Percentiles rank a stretch among this genome's conserved stretches.
phyloP scores from a whole-genome alignment of 2,329 filamentous ascomycete genomes.

The Venturia effusa region DNA sequence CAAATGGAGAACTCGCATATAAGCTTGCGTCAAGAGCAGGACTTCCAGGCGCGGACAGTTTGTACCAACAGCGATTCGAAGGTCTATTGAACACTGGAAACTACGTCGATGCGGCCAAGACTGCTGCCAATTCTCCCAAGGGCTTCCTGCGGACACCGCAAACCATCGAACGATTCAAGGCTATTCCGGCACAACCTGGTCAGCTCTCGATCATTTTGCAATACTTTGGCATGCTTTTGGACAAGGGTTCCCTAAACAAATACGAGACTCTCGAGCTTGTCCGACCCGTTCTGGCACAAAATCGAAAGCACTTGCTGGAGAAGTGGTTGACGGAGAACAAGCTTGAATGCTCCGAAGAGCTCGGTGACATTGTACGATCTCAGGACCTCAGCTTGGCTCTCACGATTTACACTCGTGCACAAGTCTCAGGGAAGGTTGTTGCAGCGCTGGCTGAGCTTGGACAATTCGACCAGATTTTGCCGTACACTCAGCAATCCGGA shows the following conservation, averaged over 20 bases:
- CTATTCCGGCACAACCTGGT: constrained; percentile 64
- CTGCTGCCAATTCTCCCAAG: constrained; percentile 90
- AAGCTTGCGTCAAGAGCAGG: constrained; percentile 93
- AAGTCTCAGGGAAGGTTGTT: constrained; percentile 86
- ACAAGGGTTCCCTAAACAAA: constrained; percentile 86
- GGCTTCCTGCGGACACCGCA: constrained; percentile 90
- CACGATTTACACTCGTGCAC: constrained; percentile 80
- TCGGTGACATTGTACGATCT: constrained; percentile 84
- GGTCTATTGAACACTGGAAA: constrained; percentile 69
- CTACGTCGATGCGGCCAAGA: constrained; percentile 83
- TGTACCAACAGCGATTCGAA: constrained; percentile 90
- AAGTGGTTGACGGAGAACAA: constrained; percentile 98
- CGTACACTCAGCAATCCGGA: constrained; percentile 72
- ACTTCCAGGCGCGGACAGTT: constrained; percentile 83
- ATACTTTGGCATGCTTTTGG: constrained; percentile 94
- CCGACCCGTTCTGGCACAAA: constrained; percentile 82
- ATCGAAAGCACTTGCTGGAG: constrained; percentile 88
- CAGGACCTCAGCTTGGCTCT: constrained; percentile 85
- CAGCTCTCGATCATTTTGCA: constrained; percentile 92
- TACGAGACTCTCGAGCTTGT: constrained; percentile 92
- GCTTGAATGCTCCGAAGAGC: constrained; percentile 88
- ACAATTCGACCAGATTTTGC: constrained; percentile 92
- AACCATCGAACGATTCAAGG: constrained; percentile 95
- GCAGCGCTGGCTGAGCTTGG: constrained; percentile 91
- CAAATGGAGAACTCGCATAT: constrained; percentile 85